These are phyloP conservation scores for Sarocladiaceae sp. DNA, from an alignment of 2,329 filamentous ascomycete genomes.

Conservation along the genomic window DNA sequence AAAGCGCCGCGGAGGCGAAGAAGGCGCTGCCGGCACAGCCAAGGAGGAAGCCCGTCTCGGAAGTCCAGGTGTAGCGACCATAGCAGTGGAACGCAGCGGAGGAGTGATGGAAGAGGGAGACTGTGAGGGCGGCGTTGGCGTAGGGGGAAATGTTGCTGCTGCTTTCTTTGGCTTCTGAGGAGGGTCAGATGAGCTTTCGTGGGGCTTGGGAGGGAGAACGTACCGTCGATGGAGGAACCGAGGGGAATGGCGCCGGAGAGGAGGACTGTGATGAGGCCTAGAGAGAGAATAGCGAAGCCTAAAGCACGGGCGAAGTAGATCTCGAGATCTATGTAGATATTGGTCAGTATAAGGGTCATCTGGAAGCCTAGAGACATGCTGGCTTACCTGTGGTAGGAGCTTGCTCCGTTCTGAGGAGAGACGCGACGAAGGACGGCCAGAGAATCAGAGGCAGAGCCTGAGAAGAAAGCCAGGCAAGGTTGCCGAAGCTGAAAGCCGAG, in stretches of 20 bases:
- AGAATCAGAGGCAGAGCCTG: slow-evolving; percentile 42
- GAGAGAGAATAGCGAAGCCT: slow-evolving; percentile 58
- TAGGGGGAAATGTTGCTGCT: slow-evolving; percentile 50
- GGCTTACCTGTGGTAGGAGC: slow-evolving; percentile 24
- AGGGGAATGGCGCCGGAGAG: slow-evolving; percentile 67
- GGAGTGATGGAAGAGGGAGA: slow-evolving; percentile 62
- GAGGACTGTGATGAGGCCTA: slow-evolving; percentile 59
- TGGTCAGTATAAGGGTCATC: background rate
- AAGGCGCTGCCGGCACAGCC: slow-evolving; percentile 50
- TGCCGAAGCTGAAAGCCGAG: slow-evolving; percentile 44
- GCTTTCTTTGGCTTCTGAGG: background rate
- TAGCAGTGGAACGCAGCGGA: slow-evolving; percentile 61
- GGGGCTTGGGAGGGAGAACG: background rate
- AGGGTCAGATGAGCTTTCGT: slow-evolving; percentile 1
- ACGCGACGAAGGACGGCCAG: slow-evolving; percentile 41
- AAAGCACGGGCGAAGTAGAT: slow-evolving; percentile 68
- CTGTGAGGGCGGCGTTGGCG: slow-evolving; percentile 57
- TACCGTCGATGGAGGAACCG: slow-evolving; percentile 39
- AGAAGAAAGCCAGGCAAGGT: slow-evolving; percentile 42
- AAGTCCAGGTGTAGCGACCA: slow-evolving; percentile 52
- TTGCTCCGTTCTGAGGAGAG: slow-evolving; percentile 32
- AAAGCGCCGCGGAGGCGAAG: slow-evolving; percentile 49
- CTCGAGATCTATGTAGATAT: slow-evolving; percentile 39
- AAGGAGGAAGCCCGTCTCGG: slow-evolving; percentile 52
- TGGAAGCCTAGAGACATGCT: too few relatives aligned